A percentile compares a stretch with the other conserved stretches of the same genome.
Conservation (phyloP, 2,329 filamentous ascomycete species). For the Verticillium klebahnii region DNA sequence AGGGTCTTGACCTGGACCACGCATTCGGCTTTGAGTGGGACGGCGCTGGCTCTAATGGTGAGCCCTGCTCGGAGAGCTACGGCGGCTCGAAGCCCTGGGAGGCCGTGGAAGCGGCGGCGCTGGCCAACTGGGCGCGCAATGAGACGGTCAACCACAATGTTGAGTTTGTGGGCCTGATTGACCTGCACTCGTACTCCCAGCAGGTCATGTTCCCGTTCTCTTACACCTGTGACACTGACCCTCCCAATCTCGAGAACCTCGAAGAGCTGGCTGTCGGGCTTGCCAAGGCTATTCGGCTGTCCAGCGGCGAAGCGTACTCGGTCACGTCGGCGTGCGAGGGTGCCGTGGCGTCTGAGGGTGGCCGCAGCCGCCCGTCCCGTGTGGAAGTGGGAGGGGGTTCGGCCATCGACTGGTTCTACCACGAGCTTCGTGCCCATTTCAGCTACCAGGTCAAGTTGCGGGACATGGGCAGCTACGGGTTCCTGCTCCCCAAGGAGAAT, state of each 20-base stretch:
- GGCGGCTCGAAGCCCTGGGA: conserved; percentile 81
- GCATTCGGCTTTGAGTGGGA: conserved; percentile 85
- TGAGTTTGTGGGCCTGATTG: conserved; percentile 78
- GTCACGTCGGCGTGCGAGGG: conserved; percentile 86
- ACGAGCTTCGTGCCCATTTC: conserved; percentile 75
- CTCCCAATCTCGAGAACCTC: conserved; percentile 85
- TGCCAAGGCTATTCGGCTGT: conserved; percentile 81
- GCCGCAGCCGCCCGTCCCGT: conserved; percentile 27
- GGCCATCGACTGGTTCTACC: conserved; percentile 93
- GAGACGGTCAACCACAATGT: conserved; percentile 67
- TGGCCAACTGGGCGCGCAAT: conserved; percentile 80
- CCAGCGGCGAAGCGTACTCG: conserved; percentile 69
- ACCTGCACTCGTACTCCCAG: conserved; percentile 93
- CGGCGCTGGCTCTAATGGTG: conserved; percentile 53
- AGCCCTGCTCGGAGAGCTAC: conserved; percentile 89
- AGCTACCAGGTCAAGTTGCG: conserved; percentile 93
- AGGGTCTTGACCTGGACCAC: conserved; percentile 84
- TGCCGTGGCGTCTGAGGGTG: conserved; percentile 40
- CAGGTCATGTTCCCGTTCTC: conserved; percentile 91
- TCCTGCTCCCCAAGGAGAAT: conserved; percentile 78
- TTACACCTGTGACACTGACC: conserved; percentile 72
- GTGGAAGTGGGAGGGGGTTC: conserved; percentile 78
- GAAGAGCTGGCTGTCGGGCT: conserved; percentile 86
- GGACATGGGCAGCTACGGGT: conserved; percentile 92
- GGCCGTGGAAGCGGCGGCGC: conserved; percentile 68